Evolutionary conservation across 2,329 filamentous ascomycete species (phyloP), one percentile per base, ranked within the genome.

Genomic region (Aureobasidium leucospermi): DNA sequence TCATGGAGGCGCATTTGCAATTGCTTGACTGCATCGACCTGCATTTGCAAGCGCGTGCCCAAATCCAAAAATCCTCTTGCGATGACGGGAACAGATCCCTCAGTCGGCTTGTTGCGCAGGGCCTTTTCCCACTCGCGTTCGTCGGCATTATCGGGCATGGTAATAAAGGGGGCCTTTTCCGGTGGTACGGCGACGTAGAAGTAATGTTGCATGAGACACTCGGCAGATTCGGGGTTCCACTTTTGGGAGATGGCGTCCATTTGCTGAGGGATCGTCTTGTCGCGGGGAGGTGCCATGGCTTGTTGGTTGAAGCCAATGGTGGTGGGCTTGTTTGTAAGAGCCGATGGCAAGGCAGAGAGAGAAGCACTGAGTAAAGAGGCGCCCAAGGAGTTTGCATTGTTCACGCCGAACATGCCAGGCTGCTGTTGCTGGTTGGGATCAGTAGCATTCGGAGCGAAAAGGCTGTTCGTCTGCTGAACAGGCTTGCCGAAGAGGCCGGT

Each of bases 161-260:
- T 83, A 73, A 88, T 92, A 72, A 88, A 91, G 10, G 88, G 88
- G n/a, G 87, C 85, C 69, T 82, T 81, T 56, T 84, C 82, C 67
- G 88, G 84, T 63, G 88, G 85, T 63, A 92, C 88, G 65, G 89
- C 85, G 75, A 94, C 94, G 79, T 94, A 95, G 72, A 94, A 90
- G 77, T 93, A 93, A 69, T 88, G 79, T 72, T 90, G 88, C 76
- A 94, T 90, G 31, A 82, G 83, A 67, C 88, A 91, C 69, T 84
- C 84, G 23, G 84, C 80, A 70, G 80, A 82, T 29, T 79, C 73
- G 1, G 88, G 85, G 62, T 88, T 80, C 89, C 89, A 94, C 75
- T 92, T 91, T 62, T 84, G 78, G 56, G 84, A 77, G 42, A 94
- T 80, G 29, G 85, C 78, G 62, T 81, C 78, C 71, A 92, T 88